A percentile compares a stretch with the other conserved stretches of the same genome.
phyloP scores from a whole-genome alignment of 2,329 filamentous ascomycete genomes.

The Geosmithia morbida region DNA sequence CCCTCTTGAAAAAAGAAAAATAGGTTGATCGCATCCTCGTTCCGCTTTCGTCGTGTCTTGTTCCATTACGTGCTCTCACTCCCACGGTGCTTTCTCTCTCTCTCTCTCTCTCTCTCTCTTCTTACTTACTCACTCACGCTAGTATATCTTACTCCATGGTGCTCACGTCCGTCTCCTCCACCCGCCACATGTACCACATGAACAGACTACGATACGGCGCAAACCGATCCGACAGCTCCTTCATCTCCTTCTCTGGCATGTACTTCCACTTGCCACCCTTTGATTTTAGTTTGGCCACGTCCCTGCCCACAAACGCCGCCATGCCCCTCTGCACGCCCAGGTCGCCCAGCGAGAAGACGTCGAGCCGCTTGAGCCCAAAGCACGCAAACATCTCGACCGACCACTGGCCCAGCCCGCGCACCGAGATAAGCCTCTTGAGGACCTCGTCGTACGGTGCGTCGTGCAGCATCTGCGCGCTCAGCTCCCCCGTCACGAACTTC shows the following conservation, averaged over 20 bases:
- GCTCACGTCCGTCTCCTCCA: conserved; percentile 64
- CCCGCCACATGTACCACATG: conserved; percentile 98
- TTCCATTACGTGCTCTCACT: neutral
- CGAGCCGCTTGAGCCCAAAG: conserved; percentile 86
- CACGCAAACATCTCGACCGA: conserved; percentile 97
- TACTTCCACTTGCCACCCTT: conserved; percentile 93
- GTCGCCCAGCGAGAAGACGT: conserved; percentile 87
- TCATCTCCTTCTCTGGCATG: conserved; percentile 89
- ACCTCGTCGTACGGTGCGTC: conserved; percentile 76
- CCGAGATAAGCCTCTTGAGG: conserved; percentile 66
- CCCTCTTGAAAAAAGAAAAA: too few species aligned
- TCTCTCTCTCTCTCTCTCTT: too few species aligned
- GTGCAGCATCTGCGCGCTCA: conserved; percentile 62
- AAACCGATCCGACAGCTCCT: conserved; percentile 65
- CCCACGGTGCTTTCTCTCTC: neutral
- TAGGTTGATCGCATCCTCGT: too few species aligned
- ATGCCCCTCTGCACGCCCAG: conserved; percentile 90
- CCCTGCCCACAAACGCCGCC: conserved; percentile 71
- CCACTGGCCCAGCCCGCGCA: conserved; percentile 80
- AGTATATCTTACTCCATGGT: conserved; percentile 37
- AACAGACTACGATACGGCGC: conserved; percentile 80
- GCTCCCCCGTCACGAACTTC: conserved; percentile 62
- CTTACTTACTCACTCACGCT: too few species aligned
- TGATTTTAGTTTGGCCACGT: conserved; percentile 70
- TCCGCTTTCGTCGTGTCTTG: neutral